Base-by-base conservation (phyloP, 345 rosid genomes). In the Salix viminalis region DNA sequence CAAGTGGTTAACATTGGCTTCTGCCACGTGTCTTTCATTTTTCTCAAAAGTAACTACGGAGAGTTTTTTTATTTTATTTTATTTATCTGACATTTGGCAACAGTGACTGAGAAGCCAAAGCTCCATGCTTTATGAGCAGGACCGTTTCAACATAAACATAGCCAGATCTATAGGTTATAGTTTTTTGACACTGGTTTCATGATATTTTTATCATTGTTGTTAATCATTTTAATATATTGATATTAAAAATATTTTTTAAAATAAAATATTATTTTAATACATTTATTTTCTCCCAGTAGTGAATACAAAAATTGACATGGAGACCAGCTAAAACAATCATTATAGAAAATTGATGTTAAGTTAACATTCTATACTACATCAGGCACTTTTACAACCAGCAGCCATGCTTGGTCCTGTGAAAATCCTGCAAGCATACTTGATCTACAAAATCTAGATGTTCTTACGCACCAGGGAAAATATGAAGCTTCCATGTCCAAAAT, bases 371-470 rank as follows among this genome's bases (percentile, higher is more conserved):
- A 76, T 78, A 67, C 84, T 85, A 85, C 85, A 86, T 65, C 77
- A 79, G 79, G 81, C 75, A 85, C 80, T 78, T 81, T 65, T 78
- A 83, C 84, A 83, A 60, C 79, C 70, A 64, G 32, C 73, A 70
- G 82, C 79, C 77, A 80, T 82, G 89, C 89, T 82, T 87, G 88
- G 85, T 79, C 82, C 76, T 69, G 81, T 72, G 83, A 85, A 85
- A 87, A 67, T 76, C 73, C 52, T 79, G 70, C 88, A 86, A 82
- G 89, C 83, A 79, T 80, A 56, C 76, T 36, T 23, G 67, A 83
- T 52, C 79, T 67, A 48, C 60, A 69, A 74, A 68, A 74, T 76
- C 68, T 73, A 19, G 76, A 67, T 69, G 81, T 34, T 34, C 36
- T 34, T 34, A 32, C 34, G 34, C 34, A 32, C 34, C 34, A 32